phyloP scores from a whole-genome alignment of 148 eudicot genomes.

The Amaranthus cruentus region DNA sequence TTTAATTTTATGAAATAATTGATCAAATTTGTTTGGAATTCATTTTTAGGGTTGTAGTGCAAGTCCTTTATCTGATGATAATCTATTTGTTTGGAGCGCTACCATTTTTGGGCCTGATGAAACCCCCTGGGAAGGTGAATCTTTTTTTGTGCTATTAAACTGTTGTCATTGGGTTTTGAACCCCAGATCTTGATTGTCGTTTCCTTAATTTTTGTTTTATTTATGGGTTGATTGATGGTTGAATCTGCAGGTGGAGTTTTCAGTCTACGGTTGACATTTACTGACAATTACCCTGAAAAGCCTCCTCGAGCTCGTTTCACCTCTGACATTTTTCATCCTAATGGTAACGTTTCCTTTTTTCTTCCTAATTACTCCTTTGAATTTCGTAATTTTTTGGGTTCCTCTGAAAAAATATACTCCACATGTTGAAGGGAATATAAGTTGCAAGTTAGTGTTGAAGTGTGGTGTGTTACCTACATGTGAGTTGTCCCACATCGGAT shows the following conservation, averaged over 20 bases:
- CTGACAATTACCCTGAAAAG: conserved; percentile 30
- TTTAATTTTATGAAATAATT: not conserved
- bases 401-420: too few species aligned
- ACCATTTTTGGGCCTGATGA: conserved; percentile 39
- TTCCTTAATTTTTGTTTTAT: not conserved
- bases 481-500: too few species aligned
- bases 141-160: not conserved
- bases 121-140: conserved; percentile 32
- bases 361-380: not conserved
- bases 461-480: too few species aligned
- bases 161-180: not conserved
- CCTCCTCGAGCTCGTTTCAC: conserved; percentile 38
- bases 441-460: too few species aligned
- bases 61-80: conserved; percentile 34
- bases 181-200: not conserved
- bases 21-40: not conserved
- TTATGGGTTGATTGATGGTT: not conserved
- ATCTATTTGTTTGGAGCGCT: conserved; percentile 35
- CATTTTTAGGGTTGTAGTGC: conserved; percentile 32
- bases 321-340: conserved; percentile 34
- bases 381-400: too few species aligned
- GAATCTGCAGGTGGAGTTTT: conserved; percentile 33
- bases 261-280: conserved; percentile 33
- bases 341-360: conserved; percentile 16
- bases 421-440: too few species aligned